phyloP scores from a whole-genome alignment of 2,329 filamentous ascomycete genomes.

The Orbilia oligospora region DNA sequence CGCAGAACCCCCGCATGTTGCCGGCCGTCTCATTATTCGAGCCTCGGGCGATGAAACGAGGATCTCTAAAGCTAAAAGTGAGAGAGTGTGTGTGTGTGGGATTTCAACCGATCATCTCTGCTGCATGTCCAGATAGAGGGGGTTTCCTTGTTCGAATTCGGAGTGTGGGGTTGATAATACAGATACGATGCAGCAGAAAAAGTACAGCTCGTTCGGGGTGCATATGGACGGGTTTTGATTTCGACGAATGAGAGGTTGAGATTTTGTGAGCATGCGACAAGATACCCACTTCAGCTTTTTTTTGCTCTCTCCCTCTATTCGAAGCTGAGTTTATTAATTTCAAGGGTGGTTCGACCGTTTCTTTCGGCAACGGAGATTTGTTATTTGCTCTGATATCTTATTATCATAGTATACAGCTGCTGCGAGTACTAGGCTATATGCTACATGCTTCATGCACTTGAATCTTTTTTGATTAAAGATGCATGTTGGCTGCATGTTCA shows the following conservation, averaged over 20 bases:
- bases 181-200: constrained; percentile 7
- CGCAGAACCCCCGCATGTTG: not conserved
- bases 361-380: constrained; percentile 7
- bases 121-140: constrained; percentile 6
- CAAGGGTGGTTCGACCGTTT: constrained; percentile 2
- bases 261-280: constrained; percentile 49
- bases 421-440: not conserved
- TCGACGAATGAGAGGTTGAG: constrained; percentile 14
- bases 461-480: constrained; percentile 9
- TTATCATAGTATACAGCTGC: not conserved
- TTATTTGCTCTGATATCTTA: constrained; percentile 10
- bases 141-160: constrained; percentile 9
- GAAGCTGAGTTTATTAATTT: not conserved
- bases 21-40: not conserved
- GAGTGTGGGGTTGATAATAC: constrained; percentile 47
- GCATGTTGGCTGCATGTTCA: constrained; percentile 26
- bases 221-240: not conserved
- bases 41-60: constrained; percentile 20
- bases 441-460: constrained; percentile 7
- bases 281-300: constrained; percentile 44
- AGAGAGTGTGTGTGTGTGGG: constrained; percentile 16
- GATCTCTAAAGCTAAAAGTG: not conserved
- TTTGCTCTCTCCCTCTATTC: not conserved
- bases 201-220: constrained; percentile 2
- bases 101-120: constrained; percentile 25